Percentiles rank a stretch among this genome's conserved stretches.
phyloP scores from a whole-genome alignment of 371 early-diverging fungal species.

The Apophysomyces elegans region DNA sequence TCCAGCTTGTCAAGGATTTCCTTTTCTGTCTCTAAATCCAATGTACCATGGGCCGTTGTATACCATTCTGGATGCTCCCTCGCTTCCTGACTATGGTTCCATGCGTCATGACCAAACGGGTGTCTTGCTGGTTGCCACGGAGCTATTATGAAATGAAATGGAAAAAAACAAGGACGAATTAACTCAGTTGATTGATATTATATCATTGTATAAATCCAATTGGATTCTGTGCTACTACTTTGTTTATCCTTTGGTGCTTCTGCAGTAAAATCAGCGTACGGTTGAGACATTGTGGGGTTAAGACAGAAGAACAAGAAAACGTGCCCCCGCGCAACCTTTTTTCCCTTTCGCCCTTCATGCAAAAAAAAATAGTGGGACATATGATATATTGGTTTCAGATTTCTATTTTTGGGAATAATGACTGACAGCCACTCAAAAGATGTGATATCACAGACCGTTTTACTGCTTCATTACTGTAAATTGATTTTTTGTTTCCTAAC shows the following conservation, averaged over 20 bases:
- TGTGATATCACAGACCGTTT: too few relatives aligned
- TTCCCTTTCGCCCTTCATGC: too few relatives aligned
- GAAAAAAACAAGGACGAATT: neutral
- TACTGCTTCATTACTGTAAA: too few relatives aligned
- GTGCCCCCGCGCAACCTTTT: too few relatives aligned
- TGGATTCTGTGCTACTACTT: slow-evolving; percentile 1
- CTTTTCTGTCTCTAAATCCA: slow-evolving; percentile 19
- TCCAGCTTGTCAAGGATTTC: slow-evolving; percentile 5
- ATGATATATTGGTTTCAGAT: too few relatives aligned
- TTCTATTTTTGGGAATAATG: too few relatives aligned
- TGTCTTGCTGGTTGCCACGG: slow-evolving; percentile 24
- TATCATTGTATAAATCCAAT: neutral
- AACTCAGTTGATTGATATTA: too few relatives aligned
- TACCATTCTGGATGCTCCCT: slow-evolving; percentile 36
- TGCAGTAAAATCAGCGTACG: slow-evolving; percentile 15
- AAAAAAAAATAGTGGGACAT: too few relatives aligned
- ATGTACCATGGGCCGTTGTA: slow-evolving; percentile 46
- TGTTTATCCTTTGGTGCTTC: slow-evolving; percentile 14
- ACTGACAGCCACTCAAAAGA: too few relatives aligned
- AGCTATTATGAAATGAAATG: slow-evolving; percentile 14
- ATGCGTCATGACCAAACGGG: slow-evolving; percentile 35
- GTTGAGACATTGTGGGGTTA: neutral
- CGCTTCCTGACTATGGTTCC: slow-evolving; percentile 36
- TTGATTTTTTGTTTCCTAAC: too few relatives aligned
- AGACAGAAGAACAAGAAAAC: neutral